Base-by-base conservation (phyloP, 257 asterid genomes). In the Nicotiana noctiflora region DNA sequence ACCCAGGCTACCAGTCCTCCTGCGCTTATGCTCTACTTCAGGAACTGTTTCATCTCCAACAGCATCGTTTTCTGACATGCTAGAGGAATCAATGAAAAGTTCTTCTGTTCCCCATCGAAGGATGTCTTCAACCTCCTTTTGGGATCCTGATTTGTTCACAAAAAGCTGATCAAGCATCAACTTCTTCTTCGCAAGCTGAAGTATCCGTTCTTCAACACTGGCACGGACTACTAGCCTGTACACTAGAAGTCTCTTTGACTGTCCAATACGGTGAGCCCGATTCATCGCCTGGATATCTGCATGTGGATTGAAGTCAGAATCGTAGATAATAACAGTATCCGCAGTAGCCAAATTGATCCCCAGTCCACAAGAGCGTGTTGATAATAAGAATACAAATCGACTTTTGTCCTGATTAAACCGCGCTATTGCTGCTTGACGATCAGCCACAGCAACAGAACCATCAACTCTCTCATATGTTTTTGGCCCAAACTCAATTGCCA, bases 221-320 rank as follows among this genome's bases (percentile, higher is more conserved):
- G 99, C 98, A 84, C 99, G 98, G 64, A 96, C 99, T 59, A 96
- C 96, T 66, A 96, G 97, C 93, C 99, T 88, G 86, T 94, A 96
- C 44, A 96, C 98, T 29, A 96, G 90, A 87, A 96, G 98, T 81
- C 97, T 90, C 4, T 94, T 92, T 5, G 98, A 91, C 84, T 96
- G 99, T 74, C 99, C 99, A 34, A 96, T 96, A 75, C 99, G 91
- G 82, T 96, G 99, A 0, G 99, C 99, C 72, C 99, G 88, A 85
- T 94, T 94, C 99, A 96, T 96, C 19, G 99, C 99, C 89, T 96
- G 99, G 78, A 96, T 92, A 90, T 96, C 99, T 53, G 98, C 99
- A 89, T 96, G 99, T 9, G 98, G 99, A 80, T 96, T 96, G 85
- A 94, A 96, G 85, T 96, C 99, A 19, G 99, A 96, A 87, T 96